Base-by-base conservation (phyloP, 441 rosid genomes). In the Bruguiera hainesii region DNA sequence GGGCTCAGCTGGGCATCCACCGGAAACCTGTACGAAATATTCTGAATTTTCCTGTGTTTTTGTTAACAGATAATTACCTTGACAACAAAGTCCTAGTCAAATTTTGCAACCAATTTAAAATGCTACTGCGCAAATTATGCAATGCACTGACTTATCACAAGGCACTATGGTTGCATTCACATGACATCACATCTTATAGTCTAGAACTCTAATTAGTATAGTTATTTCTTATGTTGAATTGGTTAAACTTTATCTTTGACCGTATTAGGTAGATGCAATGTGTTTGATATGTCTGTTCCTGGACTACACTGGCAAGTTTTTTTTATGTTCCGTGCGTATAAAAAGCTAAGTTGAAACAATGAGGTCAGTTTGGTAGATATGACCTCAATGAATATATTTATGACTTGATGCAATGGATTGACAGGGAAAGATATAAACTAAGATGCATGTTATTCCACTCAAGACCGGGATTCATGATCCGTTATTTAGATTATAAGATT, bases 1-100 rank as follows among this genome's bases (percentile, higher is more conserved):
- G 98, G 98, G 97, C 98, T 63, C 97, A 94, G 77, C 97, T 94
- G 25, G 96, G 97, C 26, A 94, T 91, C 72, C 98, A 94, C 70
- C 91, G 85, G 65, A 94, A 94, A 74, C 98, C 98, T 30, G 98
- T 94, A 83, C 79, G 70, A 37, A 18, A 81, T 35, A 48, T 60
- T 51, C 55, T 73, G 21, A n/a, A 49, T 11, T 61, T n/a, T 21
- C 8, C 57, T 13, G 15, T 23, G 57, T 21, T 53, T 53, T 11
- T 53, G 11, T 53, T 0, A 20, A 26, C 48, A 39, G 1, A 39
- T 39, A 13, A 39, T 39, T 39, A 39, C 16, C 48, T 39, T 3
- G 2, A 16, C 48, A 39, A 2, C 48, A 13, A 13, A 39, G 48
- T 13, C 13, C 48, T 11, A 11, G 15, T 13, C 15, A 37, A 0